Evolutionary conservation across 2,329 filamentous ascomycete species (phyloP).

Genomic region (Pyrenochaeta sp.): DNA sequence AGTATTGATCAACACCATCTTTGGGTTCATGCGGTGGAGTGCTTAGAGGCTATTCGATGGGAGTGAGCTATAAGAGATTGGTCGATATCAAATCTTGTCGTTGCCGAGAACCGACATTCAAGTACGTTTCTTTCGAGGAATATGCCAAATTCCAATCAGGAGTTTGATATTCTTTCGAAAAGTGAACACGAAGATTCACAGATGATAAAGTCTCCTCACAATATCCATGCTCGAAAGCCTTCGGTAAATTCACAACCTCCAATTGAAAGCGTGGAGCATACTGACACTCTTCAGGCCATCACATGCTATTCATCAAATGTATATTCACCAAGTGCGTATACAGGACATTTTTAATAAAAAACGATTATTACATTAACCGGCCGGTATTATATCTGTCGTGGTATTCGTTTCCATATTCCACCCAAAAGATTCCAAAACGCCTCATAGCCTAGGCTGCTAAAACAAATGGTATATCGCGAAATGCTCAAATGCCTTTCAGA

Average conservation of each 20-base stretch:
- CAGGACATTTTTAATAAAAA: not conserved
- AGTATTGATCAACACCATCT: conserved; percentile 78
- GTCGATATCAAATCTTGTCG: not conserved
- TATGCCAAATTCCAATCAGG: not conserved
- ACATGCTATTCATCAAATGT: not conserved
- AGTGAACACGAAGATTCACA: not conserved
- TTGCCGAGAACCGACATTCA: too few relatives aligned
- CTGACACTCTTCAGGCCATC: not conserved
- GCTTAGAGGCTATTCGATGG: conserved; percentile 33
- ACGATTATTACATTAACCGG: not conserved
- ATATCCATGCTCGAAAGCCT: not conserved
- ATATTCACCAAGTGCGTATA: not conserved
- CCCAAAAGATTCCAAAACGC: not conserved
- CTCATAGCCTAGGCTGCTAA: not conserved
- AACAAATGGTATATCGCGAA: not conserved
- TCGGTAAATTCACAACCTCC: not conserved
- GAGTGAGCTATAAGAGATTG: not conserved
- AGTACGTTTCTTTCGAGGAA: not conserved
- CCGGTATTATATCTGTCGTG: not conserved
- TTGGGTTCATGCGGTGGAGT: conserved; percentile 73
- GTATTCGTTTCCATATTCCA: not conserved
- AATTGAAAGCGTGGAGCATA: not conserved
- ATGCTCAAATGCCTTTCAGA: not conserved
- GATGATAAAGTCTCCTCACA: not conserved
- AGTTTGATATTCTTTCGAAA: not conserved